phyloP scores from a whole-genome alignment of 169 alveolate genomes.

The Plasmodium billcollinsi region DNA sequence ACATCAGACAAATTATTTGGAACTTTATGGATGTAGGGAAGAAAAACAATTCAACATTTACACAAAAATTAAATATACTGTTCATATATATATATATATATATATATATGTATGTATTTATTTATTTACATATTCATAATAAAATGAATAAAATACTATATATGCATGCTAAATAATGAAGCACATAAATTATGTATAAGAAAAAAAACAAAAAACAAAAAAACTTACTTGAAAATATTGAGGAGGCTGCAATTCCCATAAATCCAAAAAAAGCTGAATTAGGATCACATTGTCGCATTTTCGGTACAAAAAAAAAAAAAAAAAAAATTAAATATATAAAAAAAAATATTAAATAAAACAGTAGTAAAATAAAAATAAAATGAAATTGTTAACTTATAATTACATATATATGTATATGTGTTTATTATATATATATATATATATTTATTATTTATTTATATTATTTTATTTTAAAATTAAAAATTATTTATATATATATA shows the following conservation, averaged over 20 bases:
- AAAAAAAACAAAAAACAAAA: neutral
- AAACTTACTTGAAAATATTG: conserved; percentile 95
- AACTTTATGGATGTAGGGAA: neutral
- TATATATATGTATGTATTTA: neutral
- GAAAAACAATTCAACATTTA: neutral
- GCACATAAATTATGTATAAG: too few relatives aligned
- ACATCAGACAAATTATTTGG: conserved; percentile 6
- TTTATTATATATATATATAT: conserved; percentile 7
- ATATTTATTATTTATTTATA: conserved; percentile 12
- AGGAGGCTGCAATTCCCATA: conserved; percentile 98
- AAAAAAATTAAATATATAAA: too few relatives aligned
- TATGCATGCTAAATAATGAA: neutral
- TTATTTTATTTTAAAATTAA: conserved; percentile 3
- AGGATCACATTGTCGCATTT: conserved; percentile 91
- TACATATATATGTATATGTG: conserved; percentile 18
- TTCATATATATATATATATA: neutral
- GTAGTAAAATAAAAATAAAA: neutral
- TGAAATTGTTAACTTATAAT: neutral
- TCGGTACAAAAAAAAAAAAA: conserved; percentile 43
- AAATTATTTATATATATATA: conserved; percentile 7
- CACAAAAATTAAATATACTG: neutral
- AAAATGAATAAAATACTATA: neutral
- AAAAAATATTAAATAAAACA: conserved; percentile 5
- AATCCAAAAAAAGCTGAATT: conserved; percentile 97
- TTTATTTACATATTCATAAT: neutral